Conservation (phyloP, 768 basidiomycete species). For the Hemileccinum rubropunctum region DNA sequence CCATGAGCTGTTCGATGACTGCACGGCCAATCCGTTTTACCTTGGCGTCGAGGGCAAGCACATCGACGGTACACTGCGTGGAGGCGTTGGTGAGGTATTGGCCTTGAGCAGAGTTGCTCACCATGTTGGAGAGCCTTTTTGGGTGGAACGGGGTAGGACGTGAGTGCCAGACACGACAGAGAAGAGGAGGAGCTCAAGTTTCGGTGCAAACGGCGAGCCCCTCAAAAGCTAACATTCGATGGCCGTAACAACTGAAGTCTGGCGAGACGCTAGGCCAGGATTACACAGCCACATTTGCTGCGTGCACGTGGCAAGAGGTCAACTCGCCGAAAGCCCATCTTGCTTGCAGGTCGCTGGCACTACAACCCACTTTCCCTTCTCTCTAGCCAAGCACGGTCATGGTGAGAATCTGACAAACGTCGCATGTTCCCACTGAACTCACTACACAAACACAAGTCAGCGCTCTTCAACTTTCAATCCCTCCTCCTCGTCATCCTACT, state of each 20-base stretch:
- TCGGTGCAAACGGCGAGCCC: too few species aligned
- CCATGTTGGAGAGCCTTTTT: conserved; percentile 82
- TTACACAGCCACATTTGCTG: too few species aligned
- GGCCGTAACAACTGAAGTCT: too few species aligned
- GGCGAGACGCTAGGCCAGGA: too few species aligned
- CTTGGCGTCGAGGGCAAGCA: conserved; percentile 77
- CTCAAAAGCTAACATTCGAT: too few species aligned
- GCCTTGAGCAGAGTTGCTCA: conserved; percentile 71
- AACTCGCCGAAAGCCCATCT: too few species aligned
- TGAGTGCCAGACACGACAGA: too few species aligned
- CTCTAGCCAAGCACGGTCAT: conserved; percentile 3
- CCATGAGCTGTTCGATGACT: conserved; percentile 75
- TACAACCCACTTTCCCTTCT: too few species aligned
- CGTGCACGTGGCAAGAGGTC: not conserved
- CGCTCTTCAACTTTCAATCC: conserved; percentile 97
- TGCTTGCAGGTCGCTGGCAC: too few species aligned
- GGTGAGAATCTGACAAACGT: conserved; percentile 8
- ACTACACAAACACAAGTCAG: conserved; percentile 54
- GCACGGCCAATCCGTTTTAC: conserved; percentile 75
- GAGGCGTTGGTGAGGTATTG: conserved; percentile 63
- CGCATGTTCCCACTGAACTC: not conserved
- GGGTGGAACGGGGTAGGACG: too few species aligned
- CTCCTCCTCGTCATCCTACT: conserved; percentile 91
- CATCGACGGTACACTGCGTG: conserved; percentile 62
- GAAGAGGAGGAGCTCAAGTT: too few species aligned